Conservation (phyloP, 2,329 filamentous ascomycete genomes). For the Ophiostoma tasmaniense region DNA sequence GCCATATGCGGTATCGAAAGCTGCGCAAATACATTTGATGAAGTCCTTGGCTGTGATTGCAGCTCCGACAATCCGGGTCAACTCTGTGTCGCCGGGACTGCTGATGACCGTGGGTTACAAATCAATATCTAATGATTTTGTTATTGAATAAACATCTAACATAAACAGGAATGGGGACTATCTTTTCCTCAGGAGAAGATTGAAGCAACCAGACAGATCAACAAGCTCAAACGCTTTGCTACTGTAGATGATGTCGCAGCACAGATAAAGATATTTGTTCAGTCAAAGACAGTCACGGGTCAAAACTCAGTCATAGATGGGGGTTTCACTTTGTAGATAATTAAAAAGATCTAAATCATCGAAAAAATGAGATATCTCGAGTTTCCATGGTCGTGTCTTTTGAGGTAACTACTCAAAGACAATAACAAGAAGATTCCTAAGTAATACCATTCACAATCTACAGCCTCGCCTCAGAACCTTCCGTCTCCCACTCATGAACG, state of each 20-base stretch:
- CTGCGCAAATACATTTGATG: constrained; percentile 55
- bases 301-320: constrained; percentile 20
- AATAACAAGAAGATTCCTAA: too few relatives aligned
- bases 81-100: constrained; percentile 48
- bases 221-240: constrained; percentile 51
- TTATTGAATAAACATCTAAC: not conserved
- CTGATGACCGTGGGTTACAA: constrained; percentile 35
- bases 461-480: not conserved
- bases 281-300: constrained; percentile 18
- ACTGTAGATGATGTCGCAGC: constrained; percentile 36
- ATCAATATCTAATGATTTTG: not conserved
- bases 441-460: not conserved
- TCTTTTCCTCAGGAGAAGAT: constrained; percentile 50
- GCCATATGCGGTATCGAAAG: constrained; percentile 71
- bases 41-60: constrained; percentile 46
- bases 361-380: too few relatives aligned
- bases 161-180: constrained; percentile 50
- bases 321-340: constrained; percentile 18
- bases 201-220: constrained; percentile 43
- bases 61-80: constrained; percentile 48
- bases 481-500: constrained; percentile 11
- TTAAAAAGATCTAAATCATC: too few relatives aligned
- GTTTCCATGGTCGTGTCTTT: too few relatives aligned
- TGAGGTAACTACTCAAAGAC: too few relatives aligned
- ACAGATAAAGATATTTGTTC: constrained; percentile 19